Conservation (phyloP, 305 asterid genomes). For the Withania somnifera region DNA sequence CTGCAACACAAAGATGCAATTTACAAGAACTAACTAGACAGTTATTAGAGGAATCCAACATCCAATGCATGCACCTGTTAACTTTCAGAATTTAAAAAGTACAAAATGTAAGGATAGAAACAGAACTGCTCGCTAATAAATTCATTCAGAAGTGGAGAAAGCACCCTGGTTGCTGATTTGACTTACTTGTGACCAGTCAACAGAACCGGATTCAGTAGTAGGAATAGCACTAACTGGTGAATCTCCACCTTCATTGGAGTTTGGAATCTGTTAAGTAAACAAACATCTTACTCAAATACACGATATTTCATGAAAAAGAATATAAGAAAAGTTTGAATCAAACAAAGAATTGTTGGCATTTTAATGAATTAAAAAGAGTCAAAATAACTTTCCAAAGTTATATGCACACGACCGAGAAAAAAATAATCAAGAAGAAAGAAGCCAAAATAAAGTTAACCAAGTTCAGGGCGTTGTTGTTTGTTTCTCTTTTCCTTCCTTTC, state of each 20-base stretch:
- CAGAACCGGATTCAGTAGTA: slow-evolving; percentile 50
- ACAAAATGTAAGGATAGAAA: background rate
- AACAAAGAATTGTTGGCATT: background rate
- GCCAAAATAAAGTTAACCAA: background rate
- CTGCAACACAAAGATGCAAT: slow-evolving; percentile 34
- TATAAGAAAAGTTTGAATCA: background rate
- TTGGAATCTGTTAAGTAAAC: slow-evolving; percentile 60
- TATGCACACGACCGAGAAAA: background rate
- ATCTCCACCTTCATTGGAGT: slow-evolving; percentile 39
- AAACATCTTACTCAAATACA: slow-evolving; percentile 6
- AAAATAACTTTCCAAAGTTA: background rate
- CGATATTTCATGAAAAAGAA: slow-evolving; percentile 4
- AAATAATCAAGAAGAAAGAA: background rate
- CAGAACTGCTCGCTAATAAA: background rate
- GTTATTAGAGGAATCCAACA: background rate
- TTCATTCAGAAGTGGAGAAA: background rate
- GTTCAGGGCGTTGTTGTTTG: background rate
- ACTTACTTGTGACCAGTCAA: slow-evolving; percentile 96
- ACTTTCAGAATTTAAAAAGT: background rate
- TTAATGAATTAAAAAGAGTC: background rate
- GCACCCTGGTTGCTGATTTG: background rate
- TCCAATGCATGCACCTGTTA: background rate
- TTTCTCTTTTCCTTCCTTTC: background rate
- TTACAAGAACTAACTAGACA: background rate
- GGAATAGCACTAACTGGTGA: slow-evolving; percentile 79